A percentile compares a stretch with the other conserved stretches of the same genome.
Evolutionary conservation across 2,329 filamentous ascomycete genomes (phyloP).

Genomic region (Ophiognomonia clavigignenti-juglandacearum): DNA sequence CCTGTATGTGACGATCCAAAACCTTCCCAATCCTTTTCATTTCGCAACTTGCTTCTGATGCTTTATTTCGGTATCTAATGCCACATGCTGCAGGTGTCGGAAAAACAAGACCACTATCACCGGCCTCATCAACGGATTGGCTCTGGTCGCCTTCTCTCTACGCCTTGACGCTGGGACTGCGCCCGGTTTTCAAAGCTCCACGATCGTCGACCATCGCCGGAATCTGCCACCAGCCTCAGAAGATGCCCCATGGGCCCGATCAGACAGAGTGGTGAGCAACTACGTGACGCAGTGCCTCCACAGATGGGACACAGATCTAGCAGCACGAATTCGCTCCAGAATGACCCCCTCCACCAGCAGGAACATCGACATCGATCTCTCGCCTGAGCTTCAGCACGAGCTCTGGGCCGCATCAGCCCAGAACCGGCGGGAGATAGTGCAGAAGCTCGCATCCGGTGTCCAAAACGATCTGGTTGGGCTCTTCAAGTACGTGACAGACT

Average conservation of each 20-base stretch:
- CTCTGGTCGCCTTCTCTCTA: constrained; percentile 12
- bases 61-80: not conserved
- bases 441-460: constrained; percentile 22
- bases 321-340: constrained; percentile 22
- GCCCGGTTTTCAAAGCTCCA: constrained; percentile 14
- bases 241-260: constrained; percentile 11
- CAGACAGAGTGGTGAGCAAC: constrained; percentile 10
- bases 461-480: constrained; percentile 28
- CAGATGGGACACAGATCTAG: constrained; percentile 18
- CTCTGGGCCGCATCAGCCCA: constrained; percentile 26
- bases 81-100: constrained; percentile 2
- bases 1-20: constrained; percentile 1
- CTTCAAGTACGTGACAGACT: constrained; percentile 30
- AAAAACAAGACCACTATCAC: constrained; percentile 17
- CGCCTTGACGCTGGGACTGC: constrained; percentile 8
- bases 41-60: not conserved
- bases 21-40: not conserved
- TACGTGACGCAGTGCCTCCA: constrained; percentile 16
- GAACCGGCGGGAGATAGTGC: constrained; percentile 23
- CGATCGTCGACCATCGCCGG: constrained; percentile 15
- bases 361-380: constrained; percentile 16
- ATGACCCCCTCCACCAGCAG: constrained; percentile 9
- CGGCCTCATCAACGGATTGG: constrained; percentile 13
- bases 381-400: constrained; percentile 25
- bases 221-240: constrained; percentile 12